phyloP scores from a whole-genome alignment of 2,329 filamentous ascomycete species.

The Penicillium concentricum region DNA sequence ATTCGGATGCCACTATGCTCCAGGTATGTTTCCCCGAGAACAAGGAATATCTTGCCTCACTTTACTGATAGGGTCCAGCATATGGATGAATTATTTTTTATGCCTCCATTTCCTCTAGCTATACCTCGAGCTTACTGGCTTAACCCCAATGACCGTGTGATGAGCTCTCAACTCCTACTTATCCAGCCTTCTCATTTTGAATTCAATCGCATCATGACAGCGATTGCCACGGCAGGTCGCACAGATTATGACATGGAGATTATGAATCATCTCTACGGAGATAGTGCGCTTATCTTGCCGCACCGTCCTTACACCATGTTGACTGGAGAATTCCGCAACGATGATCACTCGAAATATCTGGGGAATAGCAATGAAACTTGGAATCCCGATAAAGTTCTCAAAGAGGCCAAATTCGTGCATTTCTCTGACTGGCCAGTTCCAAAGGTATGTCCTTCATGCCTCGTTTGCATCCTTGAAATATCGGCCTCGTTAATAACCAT shows the following conservation, averaged over 20 bases:
- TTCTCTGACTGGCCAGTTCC: not conserved
- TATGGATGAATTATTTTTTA: not conserved
- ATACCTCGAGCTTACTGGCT: conserved; percentile 1
- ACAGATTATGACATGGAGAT: not conserved
- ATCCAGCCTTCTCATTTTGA: not conserved
- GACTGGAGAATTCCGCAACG: not conserved
- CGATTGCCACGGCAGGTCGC: not conserved
- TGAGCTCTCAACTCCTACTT: not conserved
- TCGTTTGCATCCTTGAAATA: not conserved
- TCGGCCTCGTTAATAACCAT: not conserved
- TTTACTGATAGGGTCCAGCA: not conserved
- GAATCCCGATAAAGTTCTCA: not conserved
- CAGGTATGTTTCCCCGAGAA: conserved; percentile 5
- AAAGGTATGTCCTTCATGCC: not conserved
- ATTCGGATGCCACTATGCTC: conserved; percentile 62
- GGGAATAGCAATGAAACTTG: not conserved
- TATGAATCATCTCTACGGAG: not conserved
- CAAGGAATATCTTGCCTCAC: too few relatives aligned
- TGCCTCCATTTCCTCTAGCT: not conserved
- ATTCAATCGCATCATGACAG: not conserved
- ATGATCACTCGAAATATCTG: not conserved
- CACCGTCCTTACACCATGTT: not conserved
- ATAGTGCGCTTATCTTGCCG: not conserved
- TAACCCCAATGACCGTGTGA: not conserved
- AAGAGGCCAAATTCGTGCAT: not conserved